Percentiles rank a stretch among this genome's conserved stretches.
These are phyloP conservation scores for Draba incana DNA, from an alignment of 345 rosid genomes.

Conservation along the genomic window DNA sequence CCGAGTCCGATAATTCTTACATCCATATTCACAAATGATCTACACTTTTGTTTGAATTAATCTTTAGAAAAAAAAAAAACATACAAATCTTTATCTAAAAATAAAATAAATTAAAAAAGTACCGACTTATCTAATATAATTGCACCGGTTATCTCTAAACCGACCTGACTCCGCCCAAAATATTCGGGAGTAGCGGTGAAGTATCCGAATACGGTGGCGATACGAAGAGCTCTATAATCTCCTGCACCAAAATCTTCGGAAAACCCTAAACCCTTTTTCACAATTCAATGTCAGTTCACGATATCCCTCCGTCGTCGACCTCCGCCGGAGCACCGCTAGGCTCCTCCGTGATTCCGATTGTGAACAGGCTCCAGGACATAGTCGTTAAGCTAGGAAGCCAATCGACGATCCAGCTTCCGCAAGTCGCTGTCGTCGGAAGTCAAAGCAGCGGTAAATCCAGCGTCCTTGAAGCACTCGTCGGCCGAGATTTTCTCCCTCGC, in stretches of 20 bases:
- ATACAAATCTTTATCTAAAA: too few relatives aligned
- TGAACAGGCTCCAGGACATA: constrained; percentile 94
- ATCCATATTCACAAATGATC: too few relatives aligned
- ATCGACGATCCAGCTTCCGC: constrained; percentile 88
- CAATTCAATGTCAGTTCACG: constrained; percentile 18
- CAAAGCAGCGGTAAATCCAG: constrained; percentile 98
- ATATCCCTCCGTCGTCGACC: constrained; percentile 17
- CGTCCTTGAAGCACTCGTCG: constrained; percentile 93
- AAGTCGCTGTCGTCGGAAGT: constrained; percentile 95
- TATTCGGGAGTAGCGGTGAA: background rate
- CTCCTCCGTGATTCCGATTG: constrained; percentile 83
- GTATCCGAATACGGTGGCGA: background rate
- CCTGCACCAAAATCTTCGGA: constrained; percentile 11
- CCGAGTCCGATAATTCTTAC: too few relatives aligned
- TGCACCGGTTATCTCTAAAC: background rate
- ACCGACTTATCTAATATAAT: background rate
- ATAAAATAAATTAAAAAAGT: too few relatives aligned
- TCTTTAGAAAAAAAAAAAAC: too few relatives aligned
- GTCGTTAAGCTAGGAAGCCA: constrained; percentile 90
- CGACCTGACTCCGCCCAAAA: background rate
- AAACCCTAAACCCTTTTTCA: constrained; percentile 20
- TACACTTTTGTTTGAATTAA: too few relatives aligned
- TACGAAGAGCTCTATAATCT: background rate
- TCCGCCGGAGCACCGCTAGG: constrained; percentile 58
- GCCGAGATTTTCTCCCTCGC: constrained; percentile 93